Conservation (phyloP, 352 stramenopile species). For the Globisporangium cystogenes region DNA sequence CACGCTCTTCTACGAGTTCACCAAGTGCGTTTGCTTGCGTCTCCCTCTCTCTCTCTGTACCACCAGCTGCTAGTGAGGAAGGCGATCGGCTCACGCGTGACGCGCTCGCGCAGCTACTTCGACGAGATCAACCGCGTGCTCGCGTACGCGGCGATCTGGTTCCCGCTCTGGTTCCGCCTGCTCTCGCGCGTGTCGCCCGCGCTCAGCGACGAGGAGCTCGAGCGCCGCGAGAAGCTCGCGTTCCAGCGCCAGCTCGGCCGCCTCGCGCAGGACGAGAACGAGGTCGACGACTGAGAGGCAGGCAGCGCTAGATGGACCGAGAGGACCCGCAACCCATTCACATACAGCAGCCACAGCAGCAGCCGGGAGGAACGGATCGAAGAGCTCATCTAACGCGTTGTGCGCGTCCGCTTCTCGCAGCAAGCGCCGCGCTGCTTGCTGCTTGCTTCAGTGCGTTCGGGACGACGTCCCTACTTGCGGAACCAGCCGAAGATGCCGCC, state of each 20-base stretch:
- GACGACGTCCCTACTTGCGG: slow-evolving; percentile 45
- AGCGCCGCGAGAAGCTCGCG: slow-evolving; percentile 31
- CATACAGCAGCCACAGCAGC: background rate
- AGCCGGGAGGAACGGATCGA: background rate
- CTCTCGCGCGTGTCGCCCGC: slow-evolving; percentile 60
- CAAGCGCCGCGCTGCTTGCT: no score
- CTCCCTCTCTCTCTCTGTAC: no score
- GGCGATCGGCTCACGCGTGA: no score
- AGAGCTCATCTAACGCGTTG: slow-evolving; percentile 2
- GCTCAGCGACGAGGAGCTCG: slow-evolving; percentile 50
- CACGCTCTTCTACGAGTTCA: slow-evolving; percentile 71
- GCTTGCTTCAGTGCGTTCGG: no score
- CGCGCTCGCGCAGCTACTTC: slow-evolving; percentile 44
- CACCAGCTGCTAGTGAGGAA: no score
- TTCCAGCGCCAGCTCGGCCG: slow-evolving; percentile 51
- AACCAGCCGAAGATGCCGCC: slow-evolving; percentile 78
- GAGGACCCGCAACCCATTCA: background rate
- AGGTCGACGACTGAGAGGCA: slow-evolving; percentile 24
- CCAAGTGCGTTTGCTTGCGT: slow-evolving; percentile 32
- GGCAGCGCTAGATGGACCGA: background rate
- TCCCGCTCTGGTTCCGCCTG: slow-evolving; percentile 74
- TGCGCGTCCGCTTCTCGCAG: no score
- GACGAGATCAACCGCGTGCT: slow-evolving; percentile 58
- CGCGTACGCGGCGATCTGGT: slow-evolving; percentile 78
- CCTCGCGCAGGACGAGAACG: slow-evolving; percentile 30